Conservation (phyloP, 129 eudicot species). For the Silybum marianum region DNA sequence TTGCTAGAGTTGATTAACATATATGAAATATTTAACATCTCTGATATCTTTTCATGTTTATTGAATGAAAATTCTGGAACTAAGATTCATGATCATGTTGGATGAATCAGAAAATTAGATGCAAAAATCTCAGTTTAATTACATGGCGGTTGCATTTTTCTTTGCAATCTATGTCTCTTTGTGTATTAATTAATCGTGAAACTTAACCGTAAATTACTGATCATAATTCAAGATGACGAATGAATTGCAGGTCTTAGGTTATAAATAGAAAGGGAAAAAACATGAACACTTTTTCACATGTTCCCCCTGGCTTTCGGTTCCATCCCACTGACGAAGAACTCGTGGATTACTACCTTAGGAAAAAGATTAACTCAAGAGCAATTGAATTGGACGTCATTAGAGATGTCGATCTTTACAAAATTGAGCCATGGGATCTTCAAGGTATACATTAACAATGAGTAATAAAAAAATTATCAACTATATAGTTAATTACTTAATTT, state of each 20-base stretch:
- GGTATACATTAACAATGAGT: constrained; percentile 30
- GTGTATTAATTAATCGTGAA: background rate
- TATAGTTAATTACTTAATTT: too few relatives aligned
- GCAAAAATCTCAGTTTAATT: background rate
- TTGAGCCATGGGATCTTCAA: constrained; percentile 86
- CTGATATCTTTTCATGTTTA: background rate
- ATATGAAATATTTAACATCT: too few relatives aligned
- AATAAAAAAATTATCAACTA: background rate
- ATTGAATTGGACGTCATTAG: constrained; percentile 68
- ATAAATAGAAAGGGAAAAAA: background rate
- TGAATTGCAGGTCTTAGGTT: constrained; percentile 31
- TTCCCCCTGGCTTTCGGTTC: constrained; percentile 80
- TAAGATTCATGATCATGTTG: background rate
- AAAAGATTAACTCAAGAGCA: constrained; percentile 50
- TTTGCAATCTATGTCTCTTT: background rate
- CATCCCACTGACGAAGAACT: constrained; percentile 85
- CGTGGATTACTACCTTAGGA: constrained; percentile 72
- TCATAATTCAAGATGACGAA: background rate
- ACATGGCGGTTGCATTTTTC: background rate
- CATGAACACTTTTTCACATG: constrained; percentile 59
- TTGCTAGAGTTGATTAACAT: background rate
- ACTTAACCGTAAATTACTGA: background rate
- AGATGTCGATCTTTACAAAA: constrained; percentile 75
- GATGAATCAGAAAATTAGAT: background rate
- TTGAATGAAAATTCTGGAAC: background rate